Base-by-base conservation (phyloP, 225 moss, liverwort and hornwort species). In the Sphagnum contortum region DNA sequence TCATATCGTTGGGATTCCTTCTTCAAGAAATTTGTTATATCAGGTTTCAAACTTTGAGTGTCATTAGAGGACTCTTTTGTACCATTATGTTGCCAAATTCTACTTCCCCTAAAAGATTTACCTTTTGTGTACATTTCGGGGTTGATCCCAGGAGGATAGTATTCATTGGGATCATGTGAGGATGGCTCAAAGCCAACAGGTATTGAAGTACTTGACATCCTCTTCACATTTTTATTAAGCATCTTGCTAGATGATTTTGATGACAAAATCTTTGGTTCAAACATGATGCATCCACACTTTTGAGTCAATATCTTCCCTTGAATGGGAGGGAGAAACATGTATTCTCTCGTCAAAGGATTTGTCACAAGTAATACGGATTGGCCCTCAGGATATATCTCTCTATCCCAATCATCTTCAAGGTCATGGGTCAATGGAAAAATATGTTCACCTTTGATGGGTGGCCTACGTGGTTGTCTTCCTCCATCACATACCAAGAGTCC, bases 271-370 rank as follows among this genome's bases (percentile, higher is more conserved):
- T 2, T 4, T 6, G 69, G 73, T 10, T 50, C 71, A 3, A 83
- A 48, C 5, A 76, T 57, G 11, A 79, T 56, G 29, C 69, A 76
- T 51, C 73, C 79, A 49, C 4, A 68, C 56, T 76, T 64, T n/a
- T 76, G 63, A 60, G 73, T 66, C 66, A 76, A 69, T 57, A 76
- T 71, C 61, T 75, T 73, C 0, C 57, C 13, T 3, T 68, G 60
- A 3, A 79, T 70, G 55, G 82, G 79, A 47, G 79, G 73, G 49
- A 83, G 66, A 3, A 79, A 67, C 47, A 55, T 69, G 60, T 76
- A 83, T 69, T 79, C 76, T 46, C 50, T 46, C 63, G 79, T 82
- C 48, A 79, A 66, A 9, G 79, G 71, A 64, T 83, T 83, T 7
- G 79, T 76, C 57, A 79, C 62, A 48, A 83, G 61, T 13, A 83